Evolutionary conservation across 1,139 yeast species (phyloP).

Genomic region (Kluyveromyces sp.): DNA sequence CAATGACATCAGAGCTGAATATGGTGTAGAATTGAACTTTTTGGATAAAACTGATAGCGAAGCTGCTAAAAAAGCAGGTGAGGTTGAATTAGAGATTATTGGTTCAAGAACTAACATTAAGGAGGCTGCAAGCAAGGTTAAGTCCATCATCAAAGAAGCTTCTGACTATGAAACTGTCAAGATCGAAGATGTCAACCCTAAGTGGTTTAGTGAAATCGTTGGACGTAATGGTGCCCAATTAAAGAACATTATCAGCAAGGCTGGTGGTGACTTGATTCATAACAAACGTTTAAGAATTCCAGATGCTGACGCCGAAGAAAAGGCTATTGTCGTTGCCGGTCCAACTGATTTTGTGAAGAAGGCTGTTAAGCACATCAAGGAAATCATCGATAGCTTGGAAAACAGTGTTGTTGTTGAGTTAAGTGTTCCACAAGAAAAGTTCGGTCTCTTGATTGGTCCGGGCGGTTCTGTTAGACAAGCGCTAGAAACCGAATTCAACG

Average conservation of each 20-base stretch:
- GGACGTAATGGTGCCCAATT: constrained; percentile 76
- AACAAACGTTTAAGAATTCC: constrained; percentile 68
- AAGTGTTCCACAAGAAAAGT: constrained; percentile 66
- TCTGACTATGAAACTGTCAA: constrained; percentile 57
- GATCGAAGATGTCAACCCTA: constrained; percentile 59
- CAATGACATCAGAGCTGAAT: constrained; percentile 72
- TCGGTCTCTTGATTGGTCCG: constrained; percentile 73
- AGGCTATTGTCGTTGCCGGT: constrained; percentile 63
- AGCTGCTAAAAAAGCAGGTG: constrained; percentile 34
- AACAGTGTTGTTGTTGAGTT: constrained; percentile 49
- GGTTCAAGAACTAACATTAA: constrained; percentile 80
- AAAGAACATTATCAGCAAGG: constrained; percentile 66
- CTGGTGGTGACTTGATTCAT: constrained; percentile 60
- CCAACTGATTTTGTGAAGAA: constrained; percentile 66
- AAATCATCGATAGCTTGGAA: constrained; percentile 59
- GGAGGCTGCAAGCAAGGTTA: constrained; percentile 60
- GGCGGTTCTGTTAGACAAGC: constrained; percentile 70
- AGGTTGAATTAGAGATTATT: constrained; percentile 58
- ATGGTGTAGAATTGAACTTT: constrained; percentile 69
- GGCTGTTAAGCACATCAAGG: constrained; percentile 56
- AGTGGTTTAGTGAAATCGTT: constrained; percentile 70
- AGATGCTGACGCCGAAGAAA: constrained; percentile 55
- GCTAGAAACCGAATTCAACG: constrained; percentile 63
- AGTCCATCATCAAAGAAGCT: constrained; percentile 56
- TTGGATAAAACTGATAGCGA: constrained; percentile 39